A percentile compares a stretch with the other conserved stretches of the same genome.
These are phyloP conservation scores for Posidonia australis DNA, from an alignment of 106 monocot species.

Conservation along the genomic window DNA sequence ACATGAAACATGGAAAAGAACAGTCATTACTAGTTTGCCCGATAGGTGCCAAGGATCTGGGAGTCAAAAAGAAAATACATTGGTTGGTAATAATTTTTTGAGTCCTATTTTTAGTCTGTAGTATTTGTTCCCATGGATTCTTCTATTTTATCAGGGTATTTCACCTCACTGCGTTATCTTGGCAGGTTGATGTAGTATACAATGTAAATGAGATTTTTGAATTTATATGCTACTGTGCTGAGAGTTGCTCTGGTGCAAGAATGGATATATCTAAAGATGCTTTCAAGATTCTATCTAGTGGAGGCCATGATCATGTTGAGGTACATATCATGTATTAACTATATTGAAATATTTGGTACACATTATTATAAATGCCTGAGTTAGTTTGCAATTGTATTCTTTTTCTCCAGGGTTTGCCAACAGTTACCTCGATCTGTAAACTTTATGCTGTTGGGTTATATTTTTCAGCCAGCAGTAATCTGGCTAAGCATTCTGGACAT, in stretches of 20 bases:
- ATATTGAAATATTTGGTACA: background rate
- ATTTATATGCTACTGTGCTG: constrained; percentile 30
- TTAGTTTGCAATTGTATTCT: background rate
- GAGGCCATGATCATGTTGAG: constrained; percentile 25
- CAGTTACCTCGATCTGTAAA: constrained; percentile 33
- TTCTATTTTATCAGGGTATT: background rate
- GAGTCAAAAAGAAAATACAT: too few relatives aligned
- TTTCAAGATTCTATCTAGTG: constrained; percentile 24
- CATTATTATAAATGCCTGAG: background rate
- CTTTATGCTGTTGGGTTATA: constrained; percentile 60
- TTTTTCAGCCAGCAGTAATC: constrained; percentile 9
- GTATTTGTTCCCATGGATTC: too few relatives aligned
- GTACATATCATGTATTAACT: constrained; percentile 19
- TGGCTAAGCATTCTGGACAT: constrained; percentile 2
- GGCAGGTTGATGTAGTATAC: constrained; percentile 37
- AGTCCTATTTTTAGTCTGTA: too few relatives aligned
- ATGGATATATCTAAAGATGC: constrained; percentile 15
- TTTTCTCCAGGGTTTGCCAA: constrained; percentile 36
- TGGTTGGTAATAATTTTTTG: too few relatives aligned
- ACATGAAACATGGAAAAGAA: too few relatives aligned
- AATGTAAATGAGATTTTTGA: constrained; percentile 37
- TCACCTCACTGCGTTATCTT: background rate
- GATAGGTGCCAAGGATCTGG: too few relatives aligned
- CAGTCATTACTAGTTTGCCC: too few relatives aligned
- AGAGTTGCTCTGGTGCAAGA: constrained; percentile 20